Percentiles rank a stretch among this genome's conserved stretches.
These are phyloP conservation scores for Yamadazyma buinensis DNA, from an alignment of 1,139 yeast genomes.

Conservation along the genomic window DNA sequence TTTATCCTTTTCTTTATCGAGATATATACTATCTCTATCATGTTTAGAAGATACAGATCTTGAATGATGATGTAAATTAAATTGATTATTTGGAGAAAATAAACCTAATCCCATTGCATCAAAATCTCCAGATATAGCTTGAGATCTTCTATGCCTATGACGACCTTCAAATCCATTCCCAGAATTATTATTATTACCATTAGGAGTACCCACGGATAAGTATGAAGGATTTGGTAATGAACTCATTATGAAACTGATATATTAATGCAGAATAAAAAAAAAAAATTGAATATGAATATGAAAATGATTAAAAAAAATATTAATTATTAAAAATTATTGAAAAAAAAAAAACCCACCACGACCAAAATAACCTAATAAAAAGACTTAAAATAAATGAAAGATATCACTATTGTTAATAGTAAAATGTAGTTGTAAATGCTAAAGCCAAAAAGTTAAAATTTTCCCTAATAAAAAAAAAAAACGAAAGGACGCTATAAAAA, in stretches of 20 bases:
- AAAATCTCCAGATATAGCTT: slow-evolving; percentile 73
- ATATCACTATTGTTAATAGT: too few species aligned
- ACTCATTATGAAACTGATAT: slow-evolving; percentile 7
- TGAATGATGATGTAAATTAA: slow-evolving; percentile 2
- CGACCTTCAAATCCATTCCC: slow-evolving; percentile 20
- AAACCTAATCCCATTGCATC: slow-evolving; percentile 45
- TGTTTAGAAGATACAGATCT: slow-evolving; percentile 5
- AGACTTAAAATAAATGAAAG: too few species aligned
- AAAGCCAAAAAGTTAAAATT: too few species aligned
- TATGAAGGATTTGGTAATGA: slow-evolving; percentile 26
- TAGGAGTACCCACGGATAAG: slow-evolving; percentile 12
- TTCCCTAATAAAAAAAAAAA: too few species aligned
- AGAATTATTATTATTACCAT: neutral
- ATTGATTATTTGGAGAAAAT: slow-evolving; percentile 24
- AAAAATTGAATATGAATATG: neutral
- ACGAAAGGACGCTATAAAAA: too few species aligned
- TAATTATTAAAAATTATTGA: too few species aligned
- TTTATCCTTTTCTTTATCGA: neutral
- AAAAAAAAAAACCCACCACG: too few species aligned
- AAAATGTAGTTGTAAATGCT: too few species aligned
- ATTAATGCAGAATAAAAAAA: neutral
- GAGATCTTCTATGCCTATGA: slow-evolving; percentile 67
- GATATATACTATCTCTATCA: neutral
- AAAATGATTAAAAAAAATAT: neutral
- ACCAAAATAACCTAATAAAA: too few species aligned